Percentiles rank a stretch among this genome's conserved stretches.
These are phyloP conservation scores for Oleoguttula mirabilis DNA, from an alignment of 495 filamentous ascomycete genomes.

Conservation along the genomic window DNA sequence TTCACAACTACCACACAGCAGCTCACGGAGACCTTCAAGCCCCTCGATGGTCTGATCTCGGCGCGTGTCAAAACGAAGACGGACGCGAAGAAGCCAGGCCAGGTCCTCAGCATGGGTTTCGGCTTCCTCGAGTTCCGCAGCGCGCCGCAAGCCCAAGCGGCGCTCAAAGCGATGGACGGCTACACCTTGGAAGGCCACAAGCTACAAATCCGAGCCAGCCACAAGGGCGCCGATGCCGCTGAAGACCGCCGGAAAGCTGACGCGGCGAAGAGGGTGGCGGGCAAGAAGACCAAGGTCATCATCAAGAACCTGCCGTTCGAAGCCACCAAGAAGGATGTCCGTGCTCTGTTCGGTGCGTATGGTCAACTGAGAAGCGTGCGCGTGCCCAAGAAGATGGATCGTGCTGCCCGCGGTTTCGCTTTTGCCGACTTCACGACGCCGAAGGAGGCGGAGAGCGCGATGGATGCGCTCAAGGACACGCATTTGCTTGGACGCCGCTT, in stretches of 20 bases:
- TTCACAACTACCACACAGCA: constrained; percentile 72
- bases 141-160: constrained; percentile 63
- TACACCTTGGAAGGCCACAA: constrained; percentile 75
- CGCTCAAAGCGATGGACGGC: constrained; percentile 73
- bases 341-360: constrained; percentile 72
- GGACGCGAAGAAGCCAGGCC: constrained; percentile 47
- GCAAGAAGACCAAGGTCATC: constrained; percentile 76
- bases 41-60: constrained; percentile 56
- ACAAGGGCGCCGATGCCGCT: constrained; percentile 73
- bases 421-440: constrained; percentile 93
- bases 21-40: constrained; percentile 60
- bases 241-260: constrained; percentile 74
- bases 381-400: constrained; percentile 88
- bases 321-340: constrained; percentile 80
- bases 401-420: constrained; percentile 77
- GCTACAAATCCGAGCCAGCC: constrained; percentile 68
- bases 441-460: constrained; percentile 84
- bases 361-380: constrained; percentile 85
- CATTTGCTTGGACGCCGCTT: constrained; percentile 83
- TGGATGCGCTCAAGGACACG: constrained; percentile 80
- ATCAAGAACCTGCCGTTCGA: constrained; percentile 99
- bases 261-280: constrained; percentile 59
- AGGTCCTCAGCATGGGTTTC: constrained; percentile 88
- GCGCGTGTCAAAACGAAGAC: constrained; percentile 24
- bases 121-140: constrained; percentile 83